Evolutionary conservation across 768 basidiomycete species (phyloP).

Genomic region (Hygrophorus pudorinus): DNA sequence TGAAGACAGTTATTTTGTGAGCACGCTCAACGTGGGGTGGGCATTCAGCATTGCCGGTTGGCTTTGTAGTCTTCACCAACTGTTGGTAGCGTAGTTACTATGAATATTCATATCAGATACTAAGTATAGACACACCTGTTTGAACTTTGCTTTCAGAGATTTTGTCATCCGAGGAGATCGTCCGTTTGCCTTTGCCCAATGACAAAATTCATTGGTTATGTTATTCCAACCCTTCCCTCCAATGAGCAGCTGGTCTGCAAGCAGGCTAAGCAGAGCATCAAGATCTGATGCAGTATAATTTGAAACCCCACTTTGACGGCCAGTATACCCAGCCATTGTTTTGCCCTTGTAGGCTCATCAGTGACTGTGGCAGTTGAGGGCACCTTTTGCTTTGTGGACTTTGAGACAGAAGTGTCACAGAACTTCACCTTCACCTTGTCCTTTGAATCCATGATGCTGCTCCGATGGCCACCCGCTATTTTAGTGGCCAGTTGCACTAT

Average conservation of each 20-base stretch:
- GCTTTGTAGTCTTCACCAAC: conserved; percentile 17
- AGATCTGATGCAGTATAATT: conserved; percentile 15
- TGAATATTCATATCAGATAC: too few relatives aligned
- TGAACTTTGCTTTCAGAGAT: conserved; percentile 17
- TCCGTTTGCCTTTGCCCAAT: too few relatives aligned
- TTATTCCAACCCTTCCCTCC: too few relatives aligned
- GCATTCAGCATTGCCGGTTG: conserved; percentile 18
- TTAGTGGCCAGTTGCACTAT: too few relatives aligned
- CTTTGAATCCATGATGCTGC: too few relatives aligned
- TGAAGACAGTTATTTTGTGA: conserved; percentile 13
- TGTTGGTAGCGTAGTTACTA: not conserved
- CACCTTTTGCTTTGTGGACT: too few relatives aligned
- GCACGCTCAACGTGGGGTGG: conserved; percentile 16
- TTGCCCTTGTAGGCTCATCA: too few relatives aligned
- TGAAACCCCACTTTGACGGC: conserved; percentile 9
- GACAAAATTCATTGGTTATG: too few relatives aligned
- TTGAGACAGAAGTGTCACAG: too few relatives aligned
- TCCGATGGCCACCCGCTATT: too few relatives aligned
- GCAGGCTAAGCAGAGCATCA: conserved; percentile 9
- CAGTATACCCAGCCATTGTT: not conserved
- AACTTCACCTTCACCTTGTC: too few relatives aligned
- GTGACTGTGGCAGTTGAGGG: too few relatives aligned
- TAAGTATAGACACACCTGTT: conserved; percentile 4
- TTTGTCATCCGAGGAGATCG: conserved; percentile 10
- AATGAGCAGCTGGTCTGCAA: conserved; percentile 12